Evolutionary conservation across 257 asterid genomes (phyloP), one percentile per base, ranked within the genome.

Genomic region (Penstemon newberryi): DNA sequence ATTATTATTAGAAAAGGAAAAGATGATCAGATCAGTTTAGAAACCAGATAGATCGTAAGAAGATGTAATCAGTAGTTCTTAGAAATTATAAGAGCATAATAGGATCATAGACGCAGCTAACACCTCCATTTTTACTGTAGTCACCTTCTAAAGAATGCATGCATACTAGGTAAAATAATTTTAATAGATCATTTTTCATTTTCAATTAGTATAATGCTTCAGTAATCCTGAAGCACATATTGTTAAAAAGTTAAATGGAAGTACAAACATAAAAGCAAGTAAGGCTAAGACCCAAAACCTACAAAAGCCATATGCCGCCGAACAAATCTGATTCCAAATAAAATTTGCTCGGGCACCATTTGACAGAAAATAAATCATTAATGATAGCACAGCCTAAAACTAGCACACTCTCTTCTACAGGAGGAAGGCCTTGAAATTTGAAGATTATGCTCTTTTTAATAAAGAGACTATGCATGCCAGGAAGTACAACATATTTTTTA

Each of bases 1-100:
- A 49, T 49, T 5, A 3, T 3, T 12, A 11, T 12, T 12, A 5
- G 51, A 12, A 11, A 49, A 9, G 54, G 9, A 49, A 5, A 49
- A 12, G 11, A 49, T 49, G 54, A 12, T 10, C 8, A 49, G 15
- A 10, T 49, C 18, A 49, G n/a, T 10, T 2, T 49, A 49, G n/a
- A 9, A 49, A 49, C 54, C 11, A 9, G 4, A 10, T 51, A 66
- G 69, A 61, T 8, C 60, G 49, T 58, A 60, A 19, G 45, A 71
- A 61, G 66, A 8, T 39, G 66, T 41, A 46, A 46, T 5, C 18
- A 47, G 51, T 19, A 63, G 39, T 36, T 7, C 11, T 65, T 50
- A 9, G 9, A 71, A 5, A 46, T 33, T 10, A 43, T 3, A 15
- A 43, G 36, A 36, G 75, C 46, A 9, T 4, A 56, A 49, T 37